Evolutionary conservation across 192 early-diverging fungal genomes (phyloP), one percentile per base, ranked within the genome.

Genomic region (Haplosporangium gracile): DNA sequence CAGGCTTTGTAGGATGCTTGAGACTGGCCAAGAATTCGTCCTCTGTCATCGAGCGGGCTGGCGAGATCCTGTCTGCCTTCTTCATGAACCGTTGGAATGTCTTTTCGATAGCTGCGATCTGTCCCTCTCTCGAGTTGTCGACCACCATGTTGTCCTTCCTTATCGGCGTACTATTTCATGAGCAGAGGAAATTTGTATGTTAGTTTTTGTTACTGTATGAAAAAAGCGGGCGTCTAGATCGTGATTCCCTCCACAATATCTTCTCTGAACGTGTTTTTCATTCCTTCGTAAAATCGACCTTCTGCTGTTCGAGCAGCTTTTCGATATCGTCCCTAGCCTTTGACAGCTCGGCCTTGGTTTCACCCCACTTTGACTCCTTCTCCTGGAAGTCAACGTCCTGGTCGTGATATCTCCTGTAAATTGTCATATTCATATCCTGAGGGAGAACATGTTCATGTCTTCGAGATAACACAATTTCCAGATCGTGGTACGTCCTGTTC

Each of bases 1-100:
- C 75, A 15, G 89, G 87, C 16, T 92, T 92, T 22, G 82, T 84
- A 0, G 91, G 91, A 65, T 93, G 92, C n/a, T 73, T 79, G 34
- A 92, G 51, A 22, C 71, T 49, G n/a, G 74, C 68, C 63, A 86
- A 79, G 49, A 82, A 75, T 4, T 87, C 71, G 22, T 82, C 74
- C 51, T 86, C 84, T 24, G 78, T 73, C 16, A 69, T 15, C 4
- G 70, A n/a, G 9, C 45, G 29, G 24, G 55, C 18, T 20, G 73
- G 42, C 75, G 77, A 82, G 36, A 53, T 47, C 60, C 38, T 45
- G 24, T 47, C 45, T 55, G 82, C 68, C 71, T 68, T 78, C 55
- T 72, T 83, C 57, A 75, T 69, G 72, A 86, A 86, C 16, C 84
- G 78, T 5, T 81, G 68, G 72, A 91, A 91, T 8, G 91, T 90